Base-by-base conservation (phyloP, 305 asterid genomes). In the Solanum hybrid region DNA sequence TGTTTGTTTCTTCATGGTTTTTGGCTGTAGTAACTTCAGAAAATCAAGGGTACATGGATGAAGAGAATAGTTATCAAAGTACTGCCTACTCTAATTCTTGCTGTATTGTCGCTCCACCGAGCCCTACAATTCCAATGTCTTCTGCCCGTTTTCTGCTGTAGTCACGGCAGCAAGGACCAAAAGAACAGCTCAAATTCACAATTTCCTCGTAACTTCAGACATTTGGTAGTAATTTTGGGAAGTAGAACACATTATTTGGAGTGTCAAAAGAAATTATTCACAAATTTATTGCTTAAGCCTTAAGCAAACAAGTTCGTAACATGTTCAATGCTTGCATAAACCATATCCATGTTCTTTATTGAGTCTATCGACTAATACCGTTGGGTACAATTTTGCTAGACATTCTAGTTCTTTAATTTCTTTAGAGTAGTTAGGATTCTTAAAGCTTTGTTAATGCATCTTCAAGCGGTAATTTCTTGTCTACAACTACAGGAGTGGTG, bases 91-190 rank as follows among this genome's bases (percentile, higher is more conserved):
- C 22, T 37, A 78, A 88, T 13, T 81, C 26, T n/a, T 78, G 81
- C 17, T 32, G 79, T 89, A 69, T 42, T 84, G 88, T 37, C 89
- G 90, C 14, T 90, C 93, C 46, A 86, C 91, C 77, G 90, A 38
- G 40, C 92, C 94, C 84, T 89, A 82, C 20, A 91, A 78, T 71
- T 90, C 93, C 79, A 91, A 87, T 32, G 93, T 93, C 88, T 86
- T 88, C 56, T 91, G 91, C 91, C 9, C 40, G 27, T 88, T 92
- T 88, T 92, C 94, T 34, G 91, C 94, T 11, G 90, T 89, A 17
- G 93, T 89, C 82, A 92, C 93, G 88, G 75, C 89, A 22, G 76
- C 7, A 79, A 27, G 35, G 56, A 78, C 22, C 13, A 85, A 13
- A 32, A 86, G 6, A 64, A 35, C 78, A 66, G 12, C 34, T 17